A percentile compares a stretch with the other conserved stretches of the same genome.
These are phyloP conservation scores for Trichomonas tenax DNA, from an alignment of 208 protist species.

Conservation along the genomic window DNA sequence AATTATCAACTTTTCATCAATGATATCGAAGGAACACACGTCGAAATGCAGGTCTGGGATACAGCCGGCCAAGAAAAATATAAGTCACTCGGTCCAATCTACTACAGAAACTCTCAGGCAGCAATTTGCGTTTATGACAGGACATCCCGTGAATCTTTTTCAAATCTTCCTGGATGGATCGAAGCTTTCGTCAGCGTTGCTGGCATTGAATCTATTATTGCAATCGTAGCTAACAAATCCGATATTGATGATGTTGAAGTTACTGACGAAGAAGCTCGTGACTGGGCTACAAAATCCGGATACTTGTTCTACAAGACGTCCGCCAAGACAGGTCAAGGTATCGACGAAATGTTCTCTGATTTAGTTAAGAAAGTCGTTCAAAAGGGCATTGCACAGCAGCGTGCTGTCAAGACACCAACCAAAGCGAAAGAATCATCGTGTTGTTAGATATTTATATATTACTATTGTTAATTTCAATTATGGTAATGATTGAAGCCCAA, in stretches of 20 bases:
- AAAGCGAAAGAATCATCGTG: too few relatives aligned
- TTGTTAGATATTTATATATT: too few relatives aligned
- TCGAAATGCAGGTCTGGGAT: neutral
- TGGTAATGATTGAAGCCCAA: too few relatives aligned
- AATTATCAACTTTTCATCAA: neutral
- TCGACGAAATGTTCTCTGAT: neutral
- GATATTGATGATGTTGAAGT: too few relatives aligned
- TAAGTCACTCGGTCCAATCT: neutral
- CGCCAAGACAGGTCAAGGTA: constrained; percentile 10
- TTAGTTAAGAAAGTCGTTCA: neutral
- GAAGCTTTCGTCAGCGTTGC: neutral
- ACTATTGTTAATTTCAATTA: too few relatives aligned
- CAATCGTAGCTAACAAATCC: neutral
- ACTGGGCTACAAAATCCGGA: neutral
- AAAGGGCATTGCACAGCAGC: neutral
- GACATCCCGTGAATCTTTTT: neutral
- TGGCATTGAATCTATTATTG: neutral
- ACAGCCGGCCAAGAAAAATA: neutral
- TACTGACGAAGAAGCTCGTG: neutral
- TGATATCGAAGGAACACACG: neutral
- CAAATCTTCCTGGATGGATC: neutral
- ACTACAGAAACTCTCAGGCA: neutral
- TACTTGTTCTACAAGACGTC: neutral
- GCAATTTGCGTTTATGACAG: neutral
- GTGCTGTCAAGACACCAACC: too few relatives aligned